phyloP scores from a whole-genome alignment of 1,139 yeast genomes.

The Hyphopichia fennica region DNA sequence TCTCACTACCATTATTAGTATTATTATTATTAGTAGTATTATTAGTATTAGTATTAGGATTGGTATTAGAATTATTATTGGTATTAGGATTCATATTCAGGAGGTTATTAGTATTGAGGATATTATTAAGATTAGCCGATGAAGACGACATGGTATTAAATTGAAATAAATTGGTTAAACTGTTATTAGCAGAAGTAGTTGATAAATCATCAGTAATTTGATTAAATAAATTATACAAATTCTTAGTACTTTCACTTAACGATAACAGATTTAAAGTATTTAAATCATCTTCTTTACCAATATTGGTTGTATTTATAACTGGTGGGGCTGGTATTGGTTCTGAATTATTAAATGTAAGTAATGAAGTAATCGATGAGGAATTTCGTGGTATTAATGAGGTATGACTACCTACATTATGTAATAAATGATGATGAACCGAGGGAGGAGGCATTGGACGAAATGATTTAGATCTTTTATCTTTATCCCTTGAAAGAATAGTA shows the following conservation, averaged over 20 bases:
- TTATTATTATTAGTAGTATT: slow-evolving; percentile 2
- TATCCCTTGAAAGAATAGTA: background rate
- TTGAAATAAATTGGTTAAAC: slow-evolving; percentile 31
- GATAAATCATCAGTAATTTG: slow-evolving; percentile 28
- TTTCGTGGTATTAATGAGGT: slow-evolving; percentile 1
- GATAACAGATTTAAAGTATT: slow-evolving; percentile 9
- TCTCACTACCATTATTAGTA: background rate
- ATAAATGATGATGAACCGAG: background rate
- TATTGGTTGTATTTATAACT: slow-evolving; percentile 13
- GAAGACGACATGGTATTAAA: slow-evolving; percentile 11
- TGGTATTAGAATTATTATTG: slow-evolving; percentile 2
- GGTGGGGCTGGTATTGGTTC: slow-evolving; percentile 22
- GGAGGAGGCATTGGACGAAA: slow-evolving; percentile 1
- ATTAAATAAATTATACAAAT: slow-evolving; percentile 28
- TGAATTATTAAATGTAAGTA: background rate
- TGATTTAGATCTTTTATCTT: background rate
- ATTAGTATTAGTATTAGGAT: background rate
- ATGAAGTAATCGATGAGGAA: slow-evolving; percentile 1
- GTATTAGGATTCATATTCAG: background rate
- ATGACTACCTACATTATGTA: background rate
- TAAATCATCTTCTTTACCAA: slow-evolving; percentile 11
- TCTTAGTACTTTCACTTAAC: slow-evolving; percentile 27
- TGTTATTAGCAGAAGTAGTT: slow-evolving; percentile 16
- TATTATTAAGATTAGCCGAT: slow-evolving; percentile 2
- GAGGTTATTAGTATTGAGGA: background rate